A percentile compares a stretch with the other conserved stretches of the same genome.
These are phyloP conservation scores for Candida boleticola DNA, from an alignment of 805 yeast genomes.

Conservation along the genomic window DNA sequence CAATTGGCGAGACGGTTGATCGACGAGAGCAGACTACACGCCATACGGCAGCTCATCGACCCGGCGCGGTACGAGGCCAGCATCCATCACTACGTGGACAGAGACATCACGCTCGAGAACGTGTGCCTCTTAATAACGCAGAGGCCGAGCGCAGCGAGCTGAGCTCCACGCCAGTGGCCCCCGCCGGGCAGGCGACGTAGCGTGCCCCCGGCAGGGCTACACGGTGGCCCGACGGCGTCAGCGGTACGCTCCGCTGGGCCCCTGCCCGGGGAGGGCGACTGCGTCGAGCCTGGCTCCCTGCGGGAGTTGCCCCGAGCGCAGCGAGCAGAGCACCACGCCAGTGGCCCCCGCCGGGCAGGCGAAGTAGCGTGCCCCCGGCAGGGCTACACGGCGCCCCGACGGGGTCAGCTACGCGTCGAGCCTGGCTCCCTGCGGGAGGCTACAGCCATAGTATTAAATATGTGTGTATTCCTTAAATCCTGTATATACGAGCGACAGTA, in stretches of 20 bases:
- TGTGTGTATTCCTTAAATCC: slow-evolving; percentile 2
- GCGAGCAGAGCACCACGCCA: background rate
- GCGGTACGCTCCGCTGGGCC: no score
- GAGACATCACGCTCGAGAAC: slow-evolving; percentile 67
- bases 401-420: no score
- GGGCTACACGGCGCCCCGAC: background rate
- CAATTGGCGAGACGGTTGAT: slow-evolving; percentile 65
- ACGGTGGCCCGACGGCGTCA: no score
- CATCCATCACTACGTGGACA: slow-evolving; percentile 57
- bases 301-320: no score
- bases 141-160: background rate
- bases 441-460: background rate
- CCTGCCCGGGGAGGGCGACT: no score
- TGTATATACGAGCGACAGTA: no score
- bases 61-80: slow-evolving; percentile 40
- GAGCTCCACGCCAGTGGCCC: background rate
- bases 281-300: background rate
- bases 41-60: slow-evolving; percentile 32
- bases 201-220: no score
- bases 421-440: background rate
- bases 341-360: background rate
- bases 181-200: background rate
- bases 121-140: slow-evolving; percentile 43
- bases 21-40: slow-evolving; percentile 66
- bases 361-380: background rate